phyloP scores from a whole-genome alignment of 202 grass and related monocot genomes.

The Eragrostis tef region DNA sequence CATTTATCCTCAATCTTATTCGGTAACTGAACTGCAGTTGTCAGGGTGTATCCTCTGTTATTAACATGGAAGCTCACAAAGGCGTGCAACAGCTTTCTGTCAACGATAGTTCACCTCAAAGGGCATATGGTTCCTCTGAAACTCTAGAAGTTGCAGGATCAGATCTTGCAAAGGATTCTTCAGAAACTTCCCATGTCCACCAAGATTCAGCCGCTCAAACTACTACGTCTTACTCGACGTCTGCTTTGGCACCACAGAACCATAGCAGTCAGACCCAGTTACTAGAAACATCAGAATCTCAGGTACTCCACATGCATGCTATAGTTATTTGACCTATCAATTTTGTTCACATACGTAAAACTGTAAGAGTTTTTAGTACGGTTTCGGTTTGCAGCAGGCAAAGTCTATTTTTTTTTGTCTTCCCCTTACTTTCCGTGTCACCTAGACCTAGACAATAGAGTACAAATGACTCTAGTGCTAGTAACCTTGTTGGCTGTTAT shows the following conservation, averaged over 20 bases:
- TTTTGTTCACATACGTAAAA: neutral
- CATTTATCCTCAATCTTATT: no score
- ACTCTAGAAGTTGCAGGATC: neutral
- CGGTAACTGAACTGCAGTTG: neutral
- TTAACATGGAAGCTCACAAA: neutral
- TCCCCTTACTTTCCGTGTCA: neutral
- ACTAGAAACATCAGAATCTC: neutral
- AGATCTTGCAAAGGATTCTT: neutral
- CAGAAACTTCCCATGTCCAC: neutral
- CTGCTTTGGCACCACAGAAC: neutral
- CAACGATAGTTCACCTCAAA: neutral
- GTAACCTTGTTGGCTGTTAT: neutral
- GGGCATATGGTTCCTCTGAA: neutral
- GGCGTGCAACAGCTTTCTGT: neutral
- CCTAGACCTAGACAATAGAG: neutral
- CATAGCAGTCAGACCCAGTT: neutral
- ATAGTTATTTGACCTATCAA: neutral
- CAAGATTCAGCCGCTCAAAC: neutral
- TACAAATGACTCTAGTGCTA: neutral
- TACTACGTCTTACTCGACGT: neutral
- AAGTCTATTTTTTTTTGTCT: neutral
- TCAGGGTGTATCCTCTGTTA: neutral
- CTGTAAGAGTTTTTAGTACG: neutral
- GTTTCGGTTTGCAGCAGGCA: neutral
- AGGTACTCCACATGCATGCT: neutral